phyloP scores from a whole-genome alignment of 345 rosid genomes.

The Arabidopsis suecica region DNA sequence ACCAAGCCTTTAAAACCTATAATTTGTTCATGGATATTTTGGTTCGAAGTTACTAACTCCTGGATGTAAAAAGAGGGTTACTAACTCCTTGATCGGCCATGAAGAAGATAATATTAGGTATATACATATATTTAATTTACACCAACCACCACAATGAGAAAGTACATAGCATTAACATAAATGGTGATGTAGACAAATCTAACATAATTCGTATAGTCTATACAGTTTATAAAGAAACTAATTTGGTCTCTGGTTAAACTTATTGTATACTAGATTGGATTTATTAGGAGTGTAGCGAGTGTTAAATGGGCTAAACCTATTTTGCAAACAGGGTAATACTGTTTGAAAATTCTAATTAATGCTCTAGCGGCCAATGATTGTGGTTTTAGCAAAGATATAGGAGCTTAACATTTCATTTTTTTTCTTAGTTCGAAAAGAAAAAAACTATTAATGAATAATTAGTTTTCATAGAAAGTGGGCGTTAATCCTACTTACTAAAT shows the following conservation, averaged over 20 bases:
- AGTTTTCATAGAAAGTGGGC: too few species aligned
- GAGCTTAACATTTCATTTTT: background rate
- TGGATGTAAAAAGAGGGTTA: background rate
- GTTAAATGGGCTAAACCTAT: background rate
- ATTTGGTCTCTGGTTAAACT: background rate
- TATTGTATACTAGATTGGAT: background rate
- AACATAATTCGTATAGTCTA: background rate
- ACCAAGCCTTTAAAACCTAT: background rate
- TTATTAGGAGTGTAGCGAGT: background rate
- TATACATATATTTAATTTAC: slow-evolving; percentile 2
- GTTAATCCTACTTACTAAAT: too few species aligned
- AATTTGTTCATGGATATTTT: background rate
- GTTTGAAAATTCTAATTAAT: background rate
- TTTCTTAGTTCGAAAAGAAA: too few species aligned
- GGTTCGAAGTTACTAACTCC: background rate
- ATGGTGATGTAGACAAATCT: background rate
- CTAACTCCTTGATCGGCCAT: background rate
- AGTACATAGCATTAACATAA: background rate
- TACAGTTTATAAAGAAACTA: background rate
- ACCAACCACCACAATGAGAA: slow-evolving; percentile 23
- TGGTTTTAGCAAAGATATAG: background rate
- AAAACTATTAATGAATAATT: too few species aligned
- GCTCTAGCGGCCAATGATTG: background rate
- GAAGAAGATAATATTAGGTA: slow-evolving; percentile 21
- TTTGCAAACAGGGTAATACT: background rate